Evolutionary conservation across 805 yeast genomes (phyloP).

Genomic region (Spathaspora boniae): DNA sequence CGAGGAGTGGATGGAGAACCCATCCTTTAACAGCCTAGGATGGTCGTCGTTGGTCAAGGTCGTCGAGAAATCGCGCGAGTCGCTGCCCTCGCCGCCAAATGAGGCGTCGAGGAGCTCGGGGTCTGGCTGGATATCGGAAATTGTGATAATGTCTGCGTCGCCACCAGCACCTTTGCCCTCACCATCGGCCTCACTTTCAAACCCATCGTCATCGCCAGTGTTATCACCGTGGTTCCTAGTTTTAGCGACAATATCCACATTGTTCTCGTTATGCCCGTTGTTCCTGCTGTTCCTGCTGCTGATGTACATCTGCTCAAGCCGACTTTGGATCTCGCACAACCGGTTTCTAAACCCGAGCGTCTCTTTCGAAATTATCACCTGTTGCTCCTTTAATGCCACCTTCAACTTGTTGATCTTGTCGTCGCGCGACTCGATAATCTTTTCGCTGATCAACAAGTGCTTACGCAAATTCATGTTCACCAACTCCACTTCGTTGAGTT

Average conservation of each 20-base stretch:
- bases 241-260: background rate
- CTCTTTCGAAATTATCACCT: constrained; percentile 37
- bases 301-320: constrained; percentile 8
- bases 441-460: constrained; percentile 53
- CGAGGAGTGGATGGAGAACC: background rate
- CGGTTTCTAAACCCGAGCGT: constrained; percentile 46
- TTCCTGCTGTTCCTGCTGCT: constrained; percentile 7
- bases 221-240: background rate
- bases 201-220: background rate
- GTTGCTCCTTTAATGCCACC: constrained; percentile 47
- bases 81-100: constrained; percentile 1
- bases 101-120: constrained; percentile 6
- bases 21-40: background rate
- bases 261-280: too few species aligned
- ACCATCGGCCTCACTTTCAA: too few species aligned
- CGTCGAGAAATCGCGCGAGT: constrained; percentile 1
- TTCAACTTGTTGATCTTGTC: constrained; percentile 56
- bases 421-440: constrained; percentile 55
- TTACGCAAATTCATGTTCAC: constrained; percentile 56
- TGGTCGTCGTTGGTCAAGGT: background rate
- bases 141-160: constrained; percentile 1
- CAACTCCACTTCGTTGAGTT: constrained; percentile 58
- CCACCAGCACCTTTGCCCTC: constrained; percentile 2
- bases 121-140: constrained; percentile 9
- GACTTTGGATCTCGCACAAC: constrained; percentile 17